phyloP scores from a whole-genome alignment of 2,329 filamentous ascomycete species.

The Fusarium chaquense region DNA sequence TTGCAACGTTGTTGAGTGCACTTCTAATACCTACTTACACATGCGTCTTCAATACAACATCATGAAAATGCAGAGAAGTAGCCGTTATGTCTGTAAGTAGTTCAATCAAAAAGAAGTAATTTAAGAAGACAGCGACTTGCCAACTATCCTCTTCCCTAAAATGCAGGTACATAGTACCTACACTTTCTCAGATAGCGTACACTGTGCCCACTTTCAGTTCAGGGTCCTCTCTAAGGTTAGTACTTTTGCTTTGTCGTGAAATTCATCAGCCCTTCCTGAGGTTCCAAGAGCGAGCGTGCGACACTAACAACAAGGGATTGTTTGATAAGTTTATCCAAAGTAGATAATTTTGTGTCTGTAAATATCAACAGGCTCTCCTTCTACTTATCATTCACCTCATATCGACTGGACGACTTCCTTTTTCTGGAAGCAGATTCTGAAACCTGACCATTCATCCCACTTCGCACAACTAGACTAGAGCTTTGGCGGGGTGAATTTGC shows the following conservation, averaged over 20 bases:
- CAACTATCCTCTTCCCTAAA: too few relatives aligned
- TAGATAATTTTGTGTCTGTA: background rate
- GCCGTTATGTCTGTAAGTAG: background rate
- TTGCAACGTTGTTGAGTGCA: background rate
- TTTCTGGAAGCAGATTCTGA: background rate
- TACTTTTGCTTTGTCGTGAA: background rate
- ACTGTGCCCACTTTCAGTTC: constrained; percentile 41
- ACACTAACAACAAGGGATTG: background rate
- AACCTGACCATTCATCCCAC: constrained; percentile 25
- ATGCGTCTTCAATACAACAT: background rate
- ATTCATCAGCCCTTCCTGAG: constrained; percentile 11
- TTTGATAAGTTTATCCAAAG: background rate
- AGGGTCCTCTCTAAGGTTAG: constrained; percentile 29
- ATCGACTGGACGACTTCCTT: background rate
- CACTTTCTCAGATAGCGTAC: constrained; percentile 4
- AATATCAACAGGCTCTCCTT: background rate
- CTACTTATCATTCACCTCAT: background rate
- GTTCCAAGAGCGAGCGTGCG: background rate
- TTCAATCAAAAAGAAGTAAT: too few relatives aligned
- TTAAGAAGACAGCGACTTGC: background rate
- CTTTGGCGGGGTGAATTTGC: constrained; percentile 48
- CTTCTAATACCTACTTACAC: background rate
- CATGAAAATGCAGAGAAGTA: background rate
- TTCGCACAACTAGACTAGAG: constrained; percentile 28
- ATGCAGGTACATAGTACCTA: background rate